Percentiles rank a stretch among this genome's conserved stretches.
phyloP scores from a whole-genome alignment of 768 basidiomycete genomes.

The Kockovaella imperatae region DNA sequence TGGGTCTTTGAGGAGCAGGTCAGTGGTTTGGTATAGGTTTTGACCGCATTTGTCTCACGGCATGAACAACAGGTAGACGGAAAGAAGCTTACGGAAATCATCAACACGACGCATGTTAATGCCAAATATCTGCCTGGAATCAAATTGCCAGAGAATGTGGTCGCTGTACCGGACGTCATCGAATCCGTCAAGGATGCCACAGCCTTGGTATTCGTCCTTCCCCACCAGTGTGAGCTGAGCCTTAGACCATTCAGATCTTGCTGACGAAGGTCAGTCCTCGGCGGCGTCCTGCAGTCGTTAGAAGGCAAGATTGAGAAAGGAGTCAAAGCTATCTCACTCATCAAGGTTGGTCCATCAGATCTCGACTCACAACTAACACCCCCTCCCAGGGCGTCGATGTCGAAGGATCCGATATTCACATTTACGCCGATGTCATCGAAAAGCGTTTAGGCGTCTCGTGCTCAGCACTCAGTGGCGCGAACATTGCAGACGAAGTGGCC shows the following conservation, averaged over 20 bases:
- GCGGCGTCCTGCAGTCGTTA: constrained; percentile 44
- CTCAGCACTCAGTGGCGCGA: constrained; percentile 49
- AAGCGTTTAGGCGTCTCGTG: constrained; percentile 45
- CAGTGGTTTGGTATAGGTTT: constrained; percentile 4
- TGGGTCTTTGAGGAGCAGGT: constrained; percentile 50
- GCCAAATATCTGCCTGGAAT: constrained; percentile 45
- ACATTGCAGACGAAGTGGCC: constrained; percentile 51
- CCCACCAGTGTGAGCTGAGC: constrained; percentile 49
- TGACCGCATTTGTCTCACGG: background rate
- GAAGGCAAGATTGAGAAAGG: constrained; percentile 45
- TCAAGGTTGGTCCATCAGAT: constrained; percentile 43
- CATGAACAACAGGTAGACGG: constrained; percentile 37
- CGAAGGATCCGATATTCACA: constrained; percentile 44
- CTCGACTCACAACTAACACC: background rate
- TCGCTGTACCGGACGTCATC: constrained; percentile 46
- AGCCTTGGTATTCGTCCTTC: constrained; percentile 49
- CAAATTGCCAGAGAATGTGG: constrained; percentile 45
- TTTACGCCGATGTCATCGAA: constrained; percentile 49
- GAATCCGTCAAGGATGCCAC: constrained; percentile 48
- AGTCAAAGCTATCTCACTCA: constrained; percentile 47
- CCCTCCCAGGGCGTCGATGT: constrained; percentile 48
- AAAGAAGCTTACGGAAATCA: constrained; percentile 46
- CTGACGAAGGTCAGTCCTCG: constrained; percentile 41
- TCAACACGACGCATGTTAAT: constrained; percentile 49
- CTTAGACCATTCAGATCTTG: background rate